phyloP scores from a whole-genome alignment of 768 basidiomycete species.

The Kwoniella shandongensis region DNA sequence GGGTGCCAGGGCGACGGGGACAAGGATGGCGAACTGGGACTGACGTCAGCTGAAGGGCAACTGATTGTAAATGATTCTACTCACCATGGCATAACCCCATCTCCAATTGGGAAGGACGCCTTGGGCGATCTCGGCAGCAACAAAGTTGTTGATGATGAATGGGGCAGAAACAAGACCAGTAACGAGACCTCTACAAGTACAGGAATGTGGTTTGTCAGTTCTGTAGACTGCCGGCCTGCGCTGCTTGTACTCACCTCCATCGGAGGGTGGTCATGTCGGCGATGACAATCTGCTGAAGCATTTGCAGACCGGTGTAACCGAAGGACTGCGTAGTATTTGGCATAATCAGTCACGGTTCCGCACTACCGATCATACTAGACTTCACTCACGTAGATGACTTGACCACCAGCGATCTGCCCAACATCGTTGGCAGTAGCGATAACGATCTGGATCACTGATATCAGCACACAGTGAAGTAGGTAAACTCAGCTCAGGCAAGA shows the following conservation, averaged over 20 bases:
- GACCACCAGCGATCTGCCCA: conserved; percentile 46
- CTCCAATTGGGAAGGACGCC: conserved; percentile 49
- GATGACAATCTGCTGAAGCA: conserved; percentile 55
- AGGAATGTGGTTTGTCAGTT: no score
- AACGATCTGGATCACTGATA: conserved; percentile 20
- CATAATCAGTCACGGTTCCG: no score
- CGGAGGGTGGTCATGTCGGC: conserved; percentile 56
- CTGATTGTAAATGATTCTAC: neutral
- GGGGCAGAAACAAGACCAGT: conserved; percentile 48
- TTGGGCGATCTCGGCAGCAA: conserved; percentile 54
- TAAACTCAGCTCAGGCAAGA: neutral
- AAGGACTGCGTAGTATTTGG: no score
- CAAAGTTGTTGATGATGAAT: conserved; percentile 55
- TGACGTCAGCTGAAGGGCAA: neutral
- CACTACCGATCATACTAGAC: no score
- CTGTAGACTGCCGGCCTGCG: no score
- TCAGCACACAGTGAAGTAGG: neutral
- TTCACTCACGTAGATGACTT: conserved; percentile 59
- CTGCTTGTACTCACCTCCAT: conserved; percentile 54
- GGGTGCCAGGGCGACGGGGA: conserved; percentile 50
- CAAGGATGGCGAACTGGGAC: conserved; percentile 47
- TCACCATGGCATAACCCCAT: conserved; percentile 55
- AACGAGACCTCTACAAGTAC: conserved; percentile 31
- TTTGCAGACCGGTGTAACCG: conserved; percentile 53
- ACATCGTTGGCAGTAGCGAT: conserved; percentile 45